Evolutionary conservation across 768 basidiomycete genomes (phyloP).

Genomic region (Basidioascus undulatus): DNA sequence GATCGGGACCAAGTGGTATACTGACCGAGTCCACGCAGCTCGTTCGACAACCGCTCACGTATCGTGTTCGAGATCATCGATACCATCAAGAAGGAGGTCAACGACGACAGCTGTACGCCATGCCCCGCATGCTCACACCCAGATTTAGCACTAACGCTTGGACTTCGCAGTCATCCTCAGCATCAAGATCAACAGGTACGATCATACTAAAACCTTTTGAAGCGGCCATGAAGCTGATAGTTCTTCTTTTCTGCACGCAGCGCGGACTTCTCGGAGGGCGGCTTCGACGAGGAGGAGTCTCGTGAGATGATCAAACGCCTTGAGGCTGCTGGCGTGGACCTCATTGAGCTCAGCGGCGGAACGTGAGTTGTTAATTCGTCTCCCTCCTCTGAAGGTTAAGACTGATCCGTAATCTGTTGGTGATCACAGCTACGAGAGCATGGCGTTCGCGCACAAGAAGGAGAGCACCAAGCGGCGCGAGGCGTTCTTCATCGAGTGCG

Average conservation of each 20-base stretch:
- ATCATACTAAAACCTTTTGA: no score
- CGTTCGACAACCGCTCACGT: constrained; percentile 17
- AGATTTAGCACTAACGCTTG: no score
- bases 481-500: constrained; percentile 14
- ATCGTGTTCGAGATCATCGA: constrained; percentile 19
- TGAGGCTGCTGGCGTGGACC: constrained; percentile 19
- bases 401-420: no score
- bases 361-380: constrained; percentile 11
- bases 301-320: constrained; percentile 16
- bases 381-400: constrained; percentile 1
- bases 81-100: constrained; percentile 13
- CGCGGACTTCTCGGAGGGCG: constrained; percentile 15
- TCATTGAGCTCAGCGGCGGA: constrained; percentile 24
- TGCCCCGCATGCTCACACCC: neutral
- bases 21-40: no score
- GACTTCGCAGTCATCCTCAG: no score
- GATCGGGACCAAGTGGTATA: no score
- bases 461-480: constrained; percentile 15
- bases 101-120: no score
- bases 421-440: constrained; percentile 10
- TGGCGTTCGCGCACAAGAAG: constrained; percentile 14
- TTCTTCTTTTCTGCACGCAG: no score
- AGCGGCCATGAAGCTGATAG: no score
- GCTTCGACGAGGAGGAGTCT: constrained; percentile 19
- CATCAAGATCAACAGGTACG: no score